These are phyloP conservation scores for Colletotrichum navitas DNA, from an alignment of 2,329 filamentous ascomycete genomes.

Conservation along the genomic window DNA sequence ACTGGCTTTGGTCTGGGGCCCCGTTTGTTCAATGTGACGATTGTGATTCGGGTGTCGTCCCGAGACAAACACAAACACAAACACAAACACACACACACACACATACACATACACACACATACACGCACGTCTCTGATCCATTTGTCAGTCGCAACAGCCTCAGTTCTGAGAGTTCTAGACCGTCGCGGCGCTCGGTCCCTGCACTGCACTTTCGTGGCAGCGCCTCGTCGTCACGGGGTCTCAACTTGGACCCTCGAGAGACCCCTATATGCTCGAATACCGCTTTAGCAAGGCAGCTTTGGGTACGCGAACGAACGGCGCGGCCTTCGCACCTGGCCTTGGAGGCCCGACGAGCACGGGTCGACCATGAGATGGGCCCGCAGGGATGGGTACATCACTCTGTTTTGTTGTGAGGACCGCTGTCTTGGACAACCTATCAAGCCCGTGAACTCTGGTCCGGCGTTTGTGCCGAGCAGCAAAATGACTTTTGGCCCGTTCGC, in stretches of 20 bases:
- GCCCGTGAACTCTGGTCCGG: conserved; percentile 29
- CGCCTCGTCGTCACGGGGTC: conserved; percentile 36
- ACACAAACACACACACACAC: background rate
- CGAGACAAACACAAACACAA: background rate
- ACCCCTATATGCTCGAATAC: conserved; percentile 13
- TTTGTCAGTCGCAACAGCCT: conserved; percentile 19
- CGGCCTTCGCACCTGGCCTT: conserved; percentile 14
- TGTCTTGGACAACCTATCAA: conserved; percentile 6
- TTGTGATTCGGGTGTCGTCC: background rate
- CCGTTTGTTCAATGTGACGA: conserved; percentile 26
- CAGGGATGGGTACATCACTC: conserved; percentile 20
- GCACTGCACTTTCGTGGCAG: conserved; percentile 16
- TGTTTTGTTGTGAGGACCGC: conserved; percentile 9
- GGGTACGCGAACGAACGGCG: conserved; percentile 10
- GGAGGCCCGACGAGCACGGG: conserved; percentile 22
- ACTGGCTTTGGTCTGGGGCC: conserved; percentile 3
- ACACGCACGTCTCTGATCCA: conserved; percentile 6
- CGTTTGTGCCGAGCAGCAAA: conserved; percentile 16
- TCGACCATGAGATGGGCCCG: conserved; percentile 27
- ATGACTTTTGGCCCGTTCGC: background rate
- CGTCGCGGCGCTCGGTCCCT: conserved; percentile 22
- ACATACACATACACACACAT: too few species aligned
- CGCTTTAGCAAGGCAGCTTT: conserved; percentile 7
- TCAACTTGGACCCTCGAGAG: conserved; percentile 21
- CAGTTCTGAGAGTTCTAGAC: conserved; percentile 27